Base-by-base conservation (phyloP, 495 filamentous ascomycete species). In the Clavariopsis aquatica region DNA sequence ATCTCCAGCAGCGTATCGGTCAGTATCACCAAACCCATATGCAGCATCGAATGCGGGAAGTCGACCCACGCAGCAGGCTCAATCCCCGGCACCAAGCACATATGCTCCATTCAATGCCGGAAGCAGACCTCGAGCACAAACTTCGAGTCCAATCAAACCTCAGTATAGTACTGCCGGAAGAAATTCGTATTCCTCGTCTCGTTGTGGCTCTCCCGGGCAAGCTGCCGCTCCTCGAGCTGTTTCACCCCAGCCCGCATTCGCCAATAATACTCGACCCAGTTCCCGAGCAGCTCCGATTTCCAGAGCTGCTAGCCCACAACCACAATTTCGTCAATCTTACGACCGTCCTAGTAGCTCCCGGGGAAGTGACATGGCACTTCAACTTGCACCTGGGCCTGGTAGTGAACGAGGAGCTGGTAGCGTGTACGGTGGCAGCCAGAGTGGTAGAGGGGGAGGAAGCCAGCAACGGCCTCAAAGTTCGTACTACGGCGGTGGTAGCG, bases 311-410 rank as follows among this genome's bases (percentile, higher is more conserved):
- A 69, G 64, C 36, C 70, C 70, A 26, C 46, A 62, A 43, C 70
- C 70, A 5, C 58, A 66, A 19, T 72, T 70, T 62, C 64, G 49
- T 28, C 65, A 71, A 52, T 64, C 60, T 51, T 82, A 88, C 59
- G 78, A 82, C 49, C 83, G 89, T 46, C 87, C 87, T 29, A 79
- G 78, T 7, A 90, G 88, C 72, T 84, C 87, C 60, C 66, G 77
- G 51, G 70, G 68, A 26, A 71, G 80, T 26, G 87, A 87, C 34
- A 93, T 93, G 89, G 89, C 92, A 43, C 78, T 94, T 62, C 89
- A 93, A 78, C 82, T 96, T 31, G 90, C 91, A 17, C 82, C 81
- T 1, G 61, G 65, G 15, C 73, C 72, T 0, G 67, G 60, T 9
- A 69, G 71, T 20, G 74, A 77, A 49, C 79, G 83, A 49, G 76